These are phyloP conservation scores for Acanthamoeba rhysodes DNA, from an alignment of 208 protist genomes.

Conservation along the genomic window DNA sequence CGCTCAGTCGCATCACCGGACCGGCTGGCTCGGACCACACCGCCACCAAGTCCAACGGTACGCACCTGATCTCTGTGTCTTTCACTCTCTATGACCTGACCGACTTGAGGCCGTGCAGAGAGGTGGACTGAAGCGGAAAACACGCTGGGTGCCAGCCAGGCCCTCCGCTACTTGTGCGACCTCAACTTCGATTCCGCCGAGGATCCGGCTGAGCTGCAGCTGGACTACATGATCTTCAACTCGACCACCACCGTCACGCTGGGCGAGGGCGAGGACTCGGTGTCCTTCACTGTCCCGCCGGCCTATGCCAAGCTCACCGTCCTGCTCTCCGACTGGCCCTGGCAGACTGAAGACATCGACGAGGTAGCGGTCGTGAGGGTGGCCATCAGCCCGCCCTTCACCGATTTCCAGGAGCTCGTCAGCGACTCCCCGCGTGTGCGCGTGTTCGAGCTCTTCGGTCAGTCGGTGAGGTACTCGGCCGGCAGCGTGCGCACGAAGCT, in stretches of 20 bases:
- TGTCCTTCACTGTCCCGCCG: background rate
- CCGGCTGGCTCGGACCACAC: background rate
- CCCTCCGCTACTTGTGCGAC: background rate
- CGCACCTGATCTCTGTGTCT: no score
- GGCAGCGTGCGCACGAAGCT: background rate
- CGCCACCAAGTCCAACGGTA: background rate
- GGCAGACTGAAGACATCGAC: background rate
- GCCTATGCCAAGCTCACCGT: background rate
- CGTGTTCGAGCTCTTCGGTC: background rate
- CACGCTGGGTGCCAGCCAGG: background rate
- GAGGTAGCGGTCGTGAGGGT: background rate
- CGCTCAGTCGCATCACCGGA: no score
- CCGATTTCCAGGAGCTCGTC: background rate
- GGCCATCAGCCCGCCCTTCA: background rate
- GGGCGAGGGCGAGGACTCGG: background rate
- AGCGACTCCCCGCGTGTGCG: background rate
- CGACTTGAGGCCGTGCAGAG: no score
- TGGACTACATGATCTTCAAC: background rate
- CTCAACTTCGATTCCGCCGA: background rate
- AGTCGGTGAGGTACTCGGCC: background rate
- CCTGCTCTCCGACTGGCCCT: background rate
- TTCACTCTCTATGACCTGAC: no score
- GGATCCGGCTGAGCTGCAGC: background rate
- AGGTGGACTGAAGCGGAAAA: background rate
- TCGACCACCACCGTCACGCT: background rate